Evolutionary conservation across 2,329 filamentous ascomycete species (phyloP).

Genomic region (Lizonia empirigonia): DNA sequence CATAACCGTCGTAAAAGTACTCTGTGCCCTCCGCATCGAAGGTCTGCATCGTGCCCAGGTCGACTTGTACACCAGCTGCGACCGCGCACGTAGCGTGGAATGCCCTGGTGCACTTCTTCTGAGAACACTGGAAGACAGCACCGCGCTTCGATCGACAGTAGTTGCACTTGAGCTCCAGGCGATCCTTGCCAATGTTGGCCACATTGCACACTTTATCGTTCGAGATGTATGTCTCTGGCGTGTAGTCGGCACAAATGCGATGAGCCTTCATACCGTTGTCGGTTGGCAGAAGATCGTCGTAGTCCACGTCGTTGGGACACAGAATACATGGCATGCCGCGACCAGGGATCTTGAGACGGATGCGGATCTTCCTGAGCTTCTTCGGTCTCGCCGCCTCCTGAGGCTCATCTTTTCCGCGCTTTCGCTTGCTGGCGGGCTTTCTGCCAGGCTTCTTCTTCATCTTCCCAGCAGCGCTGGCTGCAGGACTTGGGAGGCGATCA

Average conservation of each 20-base stretch:
- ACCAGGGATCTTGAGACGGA: conserved; percentile 72
- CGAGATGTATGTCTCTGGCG: conserved; percentile 88
- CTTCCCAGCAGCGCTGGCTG: conserved; percentile 73
- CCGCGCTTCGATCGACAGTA: conserved; percentile 93
- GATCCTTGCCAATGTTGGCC: conserved; percentile 80
- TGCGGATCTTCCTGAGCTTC: conserved; percentile 74
- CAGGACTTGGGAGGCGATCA: conserved; percentile 75
- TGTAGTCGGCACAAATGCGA: conserved; percentile 85
- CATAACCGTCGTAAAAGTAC: conserved; percentile 88
- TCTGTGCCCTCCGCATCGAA: conserved; percentile 90
- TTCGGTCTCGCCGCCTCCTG: conserved; percentile 61
- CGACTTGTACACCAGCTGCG: conserved; percentile 88
- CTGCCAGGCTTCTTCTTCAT: conserved; percentile 69
- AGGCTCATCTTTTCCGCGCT: conserved; percentile 53
- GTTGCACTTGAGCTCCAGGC: conserved; percentile 89
- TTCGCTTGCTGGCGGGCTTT: conserved; percentile 71
- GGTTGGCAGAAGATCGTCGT: conserved; percentile 81
- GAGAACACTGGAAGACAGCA: conserved; percentile 96
- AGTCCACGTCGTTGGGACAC: conserved; percentile 87
- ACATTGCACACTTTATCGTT: conserved; percentile 80
- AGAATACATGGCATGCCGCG: conserved; percentile 86
- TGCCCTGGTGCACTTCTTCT: conserved; percentile 89
- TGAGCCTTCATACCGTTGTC: conserved; percentile 89
- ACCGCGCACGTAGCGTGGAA: conserved; percentile 96
- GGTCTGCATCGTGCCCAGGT: conserved; percentile 82